These are phyloP conservation scores for Hortaea werneckii DNA, from an alignment of 2,329 filamentous ascomycete species.

Conservation along the genomic window DNA sequence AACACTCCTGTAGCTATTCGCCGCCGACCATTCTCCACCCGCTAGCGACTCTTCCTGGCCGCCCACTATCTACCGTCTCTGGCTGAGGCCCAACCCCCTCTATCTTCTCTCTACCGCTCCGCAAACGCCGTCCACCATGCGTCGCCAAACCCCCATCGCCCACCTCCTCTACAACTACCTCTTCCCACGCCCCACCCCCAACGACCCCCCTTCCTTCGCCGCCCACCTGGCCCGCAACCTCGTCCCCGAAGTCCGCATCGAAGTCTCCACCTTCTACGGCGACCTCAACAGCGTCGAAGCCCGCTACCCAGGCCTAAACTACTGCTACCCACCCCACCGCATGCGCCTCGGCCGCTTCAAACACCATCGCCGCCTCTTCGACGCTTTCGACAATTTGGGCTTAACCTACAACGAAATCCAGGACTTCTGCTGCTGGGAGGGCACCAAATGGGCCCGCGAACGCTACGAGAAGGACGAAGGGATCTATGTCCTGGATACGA, in stretches of 20 bases:
- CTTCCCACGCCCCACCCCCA: constrained; percentile 57
- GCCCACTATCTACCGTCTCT: too few species aligned
- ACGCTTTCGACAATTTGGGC: constrained; percentile 59
- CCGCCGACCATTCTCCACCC: too few species aligned
- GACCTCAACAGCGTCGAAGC: constrained; percentile 70
- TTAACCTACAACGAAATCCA: constrained; percentile 62
- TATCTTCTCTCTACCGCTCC: too few species aligned
- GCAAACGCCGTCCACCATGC: constrained; percentile 42
- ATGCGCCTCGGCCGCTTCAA: constrained; percentile 67
- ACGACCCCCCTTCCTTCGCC: constrained; percentile 62
- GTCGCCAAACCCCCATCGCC: constrained; percentile 56
- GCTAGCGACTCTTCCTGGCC: too few species aligned
- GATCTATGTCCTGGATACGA: constrained; percentile 59
- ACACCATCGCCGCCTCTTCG: constrained; percentile 67
- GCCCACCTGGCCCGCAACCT: constrained; percentile 60
- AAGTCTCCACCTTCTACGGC: constrained; percentile 69
- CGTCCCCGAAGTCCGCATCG: constrained; percentile 67
- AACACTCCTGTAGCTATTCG: background rate
- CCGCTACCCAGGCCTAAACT: constrained; percentile 73
- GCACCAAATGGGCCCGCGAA: constrained; percentile 73
- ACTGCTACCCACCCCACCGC: constrained; percentile 61
- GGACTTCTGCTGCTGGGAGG: constrained; percentile 69
- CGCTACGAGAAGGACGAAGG: constrained; percentile 68
- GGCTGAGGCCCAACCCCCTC: too few species aligned
- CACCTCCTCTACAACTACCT: constrained; percentile 65